These are phyloP conservation scores for Calonectria fujianensis DNA, from an alignment of 2,329 filamentous ascomycete genomes.

Conservation along the genomic window DNA sequence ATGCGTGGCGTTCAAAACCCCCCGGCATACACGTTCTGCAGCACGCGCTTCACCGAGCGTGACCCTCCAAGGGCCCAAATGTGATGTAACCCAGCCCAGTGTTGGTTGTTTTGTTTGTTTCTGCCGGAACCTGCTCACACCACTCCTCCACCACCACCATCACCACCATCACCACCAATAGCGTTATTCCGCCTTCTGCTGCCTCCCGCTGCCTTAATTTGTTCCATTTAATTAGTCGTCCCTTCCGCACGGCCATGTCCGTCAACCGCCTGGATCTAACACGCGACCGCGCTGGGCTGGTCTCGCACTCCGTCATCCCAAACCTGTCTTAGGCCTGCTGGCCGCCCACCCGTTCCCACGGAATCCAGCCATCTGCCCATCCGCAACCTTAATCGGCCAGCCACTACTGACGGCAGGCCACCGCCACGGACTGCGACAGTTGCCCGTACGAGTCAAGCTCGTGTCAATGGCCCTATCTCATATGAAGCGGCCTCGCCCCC, in stretches of 20 bases:
- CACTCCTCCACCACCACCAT: conserved; percentile 2
- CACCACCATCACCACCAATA: not conserved
- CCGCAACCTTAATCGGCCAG: not conserved
- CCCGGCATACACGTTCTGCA: not conserved
- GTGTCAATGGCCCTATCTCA: not conserved
- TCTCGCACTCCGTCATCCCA: not conserved
- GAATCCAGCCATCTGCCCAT: not conserved
- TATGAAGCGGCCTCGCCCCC: not conserved
- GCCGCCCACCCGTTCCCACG: not conserved
- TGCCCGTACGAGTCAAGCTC: conserved; percentile 17
- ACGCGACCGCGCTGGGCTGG: not conserved
- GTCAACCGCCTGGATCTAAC: not conserved
- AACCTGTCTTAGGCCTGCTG: not conserved
- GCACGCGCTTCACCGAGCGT: not conserved
- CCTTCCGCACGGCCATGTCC: conserved; percentile 9
- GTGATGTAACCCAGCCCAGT: conserved; percentile 25
- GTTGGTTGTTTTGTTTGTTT: conserved; percentile 18
- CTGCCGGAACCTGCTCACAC: not conserved
- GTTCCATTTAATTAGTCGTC: conserved; percentile 6
- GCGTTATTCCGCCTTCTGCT: conserved; percentile 20
- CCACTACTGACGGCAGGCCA: conserved; percentile 4
- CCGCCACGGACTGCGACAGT: conserved; percentile 8
- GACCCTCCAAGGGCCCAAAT: not conserved
- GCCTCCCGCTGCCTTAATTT: conserved; percentile 5
- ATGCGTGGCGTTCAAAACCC: not conserved